phyloP scores from a whole-genome alignment of 768 basidiomycete genomes.

The Tulasnella sp. region DNA sequence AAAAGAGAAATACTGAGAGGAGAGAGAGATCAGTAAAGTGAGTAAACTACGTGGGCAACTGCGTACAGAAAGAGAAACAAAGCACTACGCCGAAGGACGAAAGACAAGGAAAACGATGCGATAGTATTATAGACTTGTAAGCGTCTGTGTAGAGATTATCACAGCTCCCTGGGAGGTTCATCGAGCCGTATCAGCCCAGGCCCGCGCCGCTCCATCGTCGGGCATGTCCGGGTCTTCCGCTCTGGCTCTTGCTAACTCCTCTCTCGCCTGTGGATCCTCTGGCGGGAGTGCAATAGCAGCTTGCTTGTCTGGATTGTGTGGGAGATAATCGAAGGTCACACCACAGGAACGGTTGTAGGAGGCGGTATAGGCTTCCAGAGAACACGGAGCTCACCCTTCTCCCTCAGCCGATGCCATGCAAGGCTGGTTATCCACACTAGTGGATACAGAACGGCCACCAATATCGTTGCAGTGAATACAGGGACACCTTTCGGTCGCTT shows the following conservation, averaged over 20 bases:
- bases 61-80: too few species aligned
- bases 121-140: background rate
- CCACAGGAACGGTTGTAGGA: background rate
- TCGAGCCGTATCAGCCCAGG: background rate
- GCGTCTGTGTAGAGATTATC: background rate
- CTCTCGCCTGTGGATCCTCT: conserved; percentile 25
- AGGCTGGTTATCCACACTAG: conserved; percentile 36
- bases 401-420: background rate
- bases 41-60: too few species aligned
- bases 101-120: too few species aligned
- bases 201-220: background rate
- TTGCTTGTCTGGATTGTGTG: conserved; percentile 9
- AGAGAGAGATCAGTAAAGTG: too few species aligned
- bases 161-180: background rate
- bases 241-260: background rate
- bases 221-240: background rate
- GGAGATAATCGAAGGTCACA: background rate
- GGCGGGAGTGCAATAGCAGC: conserved; percentile 35
- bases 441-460: conserved; percentile 59
- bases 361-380: background rate
- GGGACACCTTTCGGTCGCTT: conserved; percentile 48
- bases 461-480: conserved; percentile 49
- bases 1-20: too few species aligned
- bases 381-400: conserved; percentile 9
- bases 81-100: too few species aligned